Conservation (phyloP, 345 rosid species). For the Clarkia xantiana region DNA sequence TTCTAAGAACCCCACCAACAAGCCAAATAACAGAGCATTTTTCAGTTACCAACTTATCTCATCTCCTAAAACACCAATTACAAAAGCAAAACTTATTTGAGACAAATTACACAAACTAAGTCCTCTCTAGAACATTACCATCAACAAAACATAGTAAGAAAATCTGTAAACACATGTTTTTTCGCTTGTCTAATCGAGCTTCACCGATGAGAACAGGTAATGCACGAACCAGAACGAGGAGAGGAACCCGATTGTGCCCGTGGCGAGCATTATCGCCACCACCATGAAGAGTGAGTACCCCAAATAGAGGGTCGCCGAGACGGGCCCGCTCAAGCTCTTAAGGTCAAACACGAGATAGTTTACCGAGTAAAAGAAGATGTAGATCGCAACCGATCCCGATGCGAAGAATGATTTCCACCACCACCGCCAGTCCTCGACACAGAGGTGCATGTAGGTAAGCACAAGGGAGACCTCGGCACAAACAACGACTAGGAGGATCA, state of each 20-base stretch:
- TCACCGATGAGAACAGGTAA: slow-evolving; percentile 18
- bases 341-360: slow-evolving; percentile 18
- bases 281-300: slow-evolving; percentile 19
- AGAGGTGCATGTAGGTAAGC: slow-evolving; percentile 17
- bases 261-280: slow-evolving; percentile 13
- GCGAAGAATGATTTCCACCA: slow-evolving; percentile 23
- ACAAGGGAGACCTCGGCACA: slow-evolving; percentile 20
- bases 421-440: slow-evolving; percentile 22
- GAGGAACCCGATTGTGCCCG: slow-evolving; percentile 18
- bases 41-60: too few relatives aligned
- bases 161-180: too few relatives aligned
- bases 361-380: slow-evolving; percentile 16
- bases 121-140: too few relatives aligned
- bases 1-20: too few relatives aligned
- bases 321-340: slow-evolving; percentile 15
- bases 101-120: too few relatives aligned
- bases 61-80: too few relatives aligned
- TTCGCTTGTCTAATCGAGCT: slow-evolving; percentile 11
- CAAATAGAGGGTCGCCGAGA: slow-evolving; percentile 17
- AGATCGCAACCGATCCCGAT: slow-evolving; percentile 16
- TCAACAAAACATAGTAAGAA: too few relatives aligned
- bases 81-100: too few relatives aligned
- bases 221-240: slow-evolving; percentile 20
- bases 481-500: slow-evolving; percentile 15
- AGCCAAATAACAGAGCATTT: too few relatives aligned